Conservation (phyloP, 148 eudicot genomes). For the Camellia granthamiana region DNA sequence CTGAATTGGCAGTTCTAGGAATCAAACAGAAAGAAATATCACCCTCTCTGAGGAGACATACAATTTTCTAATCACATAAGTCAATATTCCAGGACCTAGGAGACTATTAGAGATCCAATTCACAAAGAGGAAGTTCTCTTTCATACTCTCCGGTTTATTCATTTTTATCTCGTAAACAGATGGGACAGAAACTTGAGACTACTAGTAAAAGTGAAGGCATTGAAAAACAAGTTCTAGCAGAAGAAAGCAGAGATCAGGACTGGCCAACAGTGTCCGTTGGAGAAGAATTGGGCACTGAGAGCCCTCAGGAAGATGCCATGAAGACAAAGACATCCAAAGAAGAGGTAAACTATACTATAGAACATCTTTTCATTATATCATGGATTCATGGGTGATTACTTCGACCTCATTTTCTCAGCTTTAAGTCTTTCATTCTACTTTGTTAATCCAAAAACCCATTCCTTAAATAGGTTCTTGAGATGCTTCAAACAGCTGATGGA, state of each 20-base stretch:
- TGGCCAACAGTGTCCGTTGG: not conserved
- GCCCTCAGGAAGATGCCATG: slow-evolving; percentile 7
- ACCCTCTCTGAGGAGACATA: not conserved
- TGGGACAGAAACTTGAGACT: not conserved
- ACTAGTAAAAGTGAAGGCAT: not conserved
- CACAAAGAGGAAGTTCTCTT: not conserved
- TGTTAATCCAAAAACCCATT: not conserved
- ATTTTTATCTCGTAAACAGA: not conserved
- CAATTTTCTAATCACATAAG: not conserved
- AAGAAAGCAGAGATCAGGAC: slow-evolving; percentile 1
- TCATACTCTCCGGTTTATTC: not conserved
- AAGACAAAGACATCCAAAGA: not conserved
- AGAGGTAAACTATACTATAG: slow-evolving; percentile 5
- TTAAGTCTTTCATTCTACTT: not conserved
- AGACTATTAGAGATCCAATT: slow-evolving; percentile 7
- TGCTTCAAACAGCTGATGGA: not conserved
- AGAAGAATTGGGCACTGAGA: not conserved
- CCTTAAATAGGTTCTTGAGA: not conserved
- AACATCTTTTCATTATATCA: not conserved
- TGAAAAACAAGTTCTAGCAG: slow-evolving; percentile 1
- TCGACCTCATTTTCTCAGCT: not conserved
- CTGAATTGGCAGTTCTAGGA: not conserved
- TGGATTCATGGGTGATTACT: no score
- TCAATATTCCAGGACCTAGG: not conserved
- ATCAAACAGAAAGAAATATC: not conserved